Conservation (phyloP, 768 basidiomycete species). For the Amanita molliuscula region DNA sequence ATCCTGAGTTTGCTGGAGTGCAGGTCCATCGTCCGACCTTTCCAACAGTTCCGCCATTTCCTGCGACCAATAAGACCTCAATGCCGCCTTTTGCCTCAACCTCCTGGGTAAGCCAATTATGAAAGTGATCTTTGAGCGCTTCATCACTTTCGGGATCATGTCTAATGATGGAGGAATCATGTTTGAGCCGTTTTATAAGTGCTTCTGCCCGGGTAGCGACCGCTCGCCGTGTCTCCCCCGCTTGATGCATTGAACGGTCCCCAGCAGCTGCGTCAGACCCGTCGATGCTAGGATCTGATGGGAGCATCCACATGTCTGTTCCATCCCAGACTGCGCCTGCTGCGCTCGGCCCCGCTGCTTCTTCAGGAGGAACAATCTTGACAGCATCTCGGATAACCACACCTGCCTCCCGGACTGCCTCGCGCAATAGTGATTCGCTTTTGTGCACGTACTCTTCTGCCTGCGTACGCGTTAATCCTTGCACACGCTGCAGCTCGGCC, state of each 20-base stretch:
- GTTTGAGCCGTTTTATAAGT: conserved; percentile 60
- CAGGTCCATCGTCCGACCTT: conserved; percentile 40
- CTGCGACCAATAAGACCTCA: conserved; percentile 44
- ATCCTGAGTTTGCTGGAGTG: conserved; percentile 42
- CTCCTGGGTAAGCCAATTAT: conserved; percentile 43
- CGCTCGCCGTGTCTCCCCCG: conserved; percentile 34
- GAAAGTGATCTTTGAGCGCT: conserved; percentile 41
- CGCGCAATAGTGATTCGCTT: conserved; percentile 53
- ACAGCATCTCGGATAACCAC: conserved; percentile 83
- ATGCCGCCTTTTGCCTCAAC: conserved; percentile 49
- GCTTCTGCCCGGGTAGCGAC: conserved; percentile 71
- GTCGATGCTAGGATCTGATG: conserved; percentile 21
- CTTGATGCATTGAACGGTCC: conserved; percentile 23
- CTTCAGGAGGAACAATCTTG: conserved; percentile 83
- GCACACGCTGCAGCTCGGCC: conserved; percentile 61
- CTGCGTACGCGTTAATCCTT: conserved; percentile 62
- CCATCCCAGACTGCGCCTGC: conserved; percentile 70
- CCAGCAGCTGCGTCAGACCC: conserved; percentile 7
- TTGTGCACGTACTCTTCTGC: conserved; percentile 81
- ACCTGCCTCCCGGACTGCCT: conserved; percentile 70
- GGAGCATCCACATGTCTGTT: conserved; percentile 77
- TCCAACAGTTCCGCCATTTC: conserved; percentile 37
- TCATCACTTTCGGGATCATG: conserved; percentile 66
- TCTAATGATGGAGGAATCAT: conserved; percentile 65
- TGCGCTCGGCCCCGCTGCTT: conserved; percentile 16